Evolutionary conservation across 257 asterid genomes (phyloP).

Genomic region (Solanum arcanum): DNA sequence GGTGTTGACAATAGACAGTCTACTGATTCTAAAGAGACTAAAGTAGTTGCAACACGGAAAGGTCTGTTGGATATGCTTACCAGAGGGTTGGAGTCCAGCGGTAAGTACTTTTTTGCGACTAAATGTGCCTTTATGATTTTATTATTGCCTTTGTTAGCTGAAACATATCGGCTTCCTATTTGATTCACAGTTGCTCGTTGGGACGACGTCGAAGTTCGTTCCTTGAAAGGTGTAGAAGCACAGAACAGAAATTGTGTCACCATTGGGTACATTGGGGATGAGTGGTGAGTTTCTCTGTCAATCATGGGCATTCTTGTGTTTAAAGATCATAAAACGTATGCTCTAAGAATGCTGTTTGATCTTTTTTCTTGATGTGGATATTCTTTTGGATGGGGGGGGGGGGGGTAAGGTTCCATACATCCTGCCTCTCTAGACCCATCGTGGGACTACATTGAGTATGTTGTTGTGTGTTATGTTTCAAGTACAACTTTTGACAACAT

Average conservation of each 20-base stretch:
- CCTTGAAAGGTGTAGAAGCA: slow-evolving; percentile 16
- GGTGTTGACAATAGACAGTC: slow-evolving; percentile 9
- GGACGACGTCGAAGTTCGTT: slow-evolving; percentile 41
- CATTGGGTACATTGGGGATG: slow-evolving; percentile 81
- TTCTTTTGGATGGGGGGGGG: background rate
- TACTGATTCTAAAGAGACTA: slow-evolving; percentile 5
- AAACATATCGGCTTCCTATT: background rate
- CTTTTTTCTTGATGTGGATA: background rate
- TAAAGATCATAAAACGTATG: background rate
- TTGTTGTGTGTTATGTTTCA: background rate
- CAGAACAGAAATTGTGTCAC: slow-evolving; percentile 10
- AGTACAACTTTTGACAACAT: background rate
- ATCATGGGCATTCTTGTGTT: background rate
- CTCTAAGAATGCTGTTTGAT: background rate
- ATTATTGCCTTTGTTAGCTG: background rate
- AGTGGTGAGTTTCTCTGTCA: slow-evolving; percentile 47
- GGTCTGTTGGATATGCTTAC: slow-evolving; percentile 42
- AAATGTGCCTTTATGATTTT: background rate
- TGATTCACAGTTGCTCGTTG: slow-evolving; percentile 65
- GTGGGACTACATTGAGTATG: background rate
- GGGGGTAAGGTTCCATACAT: background rate
- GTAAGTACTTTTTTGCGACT: slow-evolving; percentile 17
- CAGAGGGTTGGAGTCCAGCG: slow-evolving; percentile 54
- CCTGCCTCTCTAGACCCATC: background rate
- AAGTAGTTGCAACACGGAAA: slow-evolving; percentile 14